Evolutionary conservation across 139 green algal genomes (phyloP), one percentile per base, ranked within the genome.

Genomic region (Gonium pectorale): DNA sequence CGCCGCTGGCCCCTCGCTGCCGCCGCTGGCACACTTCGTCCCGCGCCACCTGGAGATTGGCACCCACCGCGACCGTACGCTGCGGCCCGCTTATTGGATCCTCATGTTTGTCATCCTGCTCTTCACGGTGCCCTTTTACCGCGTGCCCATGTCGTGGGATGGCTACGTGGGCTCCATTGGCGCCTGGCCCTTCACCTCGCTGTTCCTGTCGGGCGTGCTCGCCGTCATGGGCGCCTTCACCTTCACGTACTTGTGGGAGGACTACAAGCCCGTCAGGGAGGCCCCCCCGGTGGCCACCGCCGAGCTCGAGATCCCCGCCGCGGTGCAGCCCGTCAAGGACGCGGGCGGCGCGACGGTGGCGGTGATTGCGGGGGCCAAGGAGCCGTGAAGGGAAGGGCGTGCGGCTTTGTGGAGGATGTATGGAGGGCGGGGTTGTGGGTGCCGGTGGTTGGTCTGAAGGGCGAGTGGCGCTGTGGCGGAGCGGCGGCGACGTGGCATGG

Each of bases 81-180:
- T 90, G 19, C 83, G 89, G 78, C 83, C 70, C 31, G 68, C 5
- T 3, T 43, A 35, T 21, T 87, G 4, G 5, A 0, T 33, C 15
- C 27, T 73, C 4, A 74, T 83, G 62, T 37, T 78, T 26, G 46
- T 88, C 31, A 64, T 89, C 41, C 80, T 91, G 40, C 81, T 91
- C 27, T 92, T 92, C 67, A 89, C 78, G n/a, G 73, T 87, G 49
- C 89, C 89, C 37, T 89, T 92, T 67, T 92, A 89, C 83, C 81
- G 81, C 31, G 38, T 56, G 7, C 75, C 87, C n/a, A 21, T 22
- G 6, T 87, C 80, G 27, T 68, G 29, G 33, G 83, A 91, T 35
- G 62, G 37, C 35, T 92, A 72, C n/a, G 67, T 92, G 19, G 89
- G 89, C 19, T 43, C 78, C 43, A 90, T 92, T 60, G 64, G 86